A percentile compares a stretch with the other conserved stretches of the same genome.
Evolutionary conservation across 805 yeast species (phyloP).

Genomic region (Candida germanica): DNA sequence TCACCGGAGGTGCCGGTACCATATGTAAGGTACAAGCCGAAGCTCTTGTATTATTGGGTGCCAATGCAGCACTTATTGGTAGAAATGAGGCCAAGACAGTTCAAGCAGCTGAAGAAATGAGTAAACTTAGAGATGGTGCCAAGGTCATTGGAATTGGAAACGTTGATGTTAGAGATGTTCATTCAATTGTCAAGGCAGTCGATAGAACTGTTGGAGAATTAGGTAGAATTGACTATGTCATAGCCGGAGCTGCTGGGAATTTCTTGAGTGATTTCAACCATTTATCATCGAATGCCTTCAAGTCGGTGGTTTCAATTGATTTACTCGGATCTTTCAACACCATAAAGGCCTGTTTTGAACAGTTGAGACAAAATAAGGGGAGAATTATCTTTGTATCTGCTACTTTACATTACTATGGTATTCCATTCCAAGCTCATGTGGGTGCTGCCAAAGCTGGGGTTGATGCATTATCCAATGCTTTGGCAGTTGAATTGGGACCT

Average conservation of each 20-base stretch:
- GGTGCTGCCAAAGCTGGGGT: conserved; percentile 96
- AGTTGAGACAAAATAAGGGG: conserved; percentile 67
- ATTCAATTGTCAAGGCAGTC: conserved; percentile 61
- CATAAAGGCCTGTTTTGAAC: conserved; percentile 72
- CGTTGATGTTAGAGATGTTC: conserved; percentile 74
- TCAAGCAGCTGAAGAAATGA: conserved; percentile 64
- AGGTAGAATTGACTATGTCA: conserved; percentile 81
- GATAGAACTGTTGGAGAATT: conserved; percentile 59
- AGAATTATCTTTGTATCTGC: conserved; percentile 77
- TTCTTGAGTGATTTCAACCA: conserved; percentile 77
- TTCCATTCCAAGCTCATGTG: conserved; percentile 86
- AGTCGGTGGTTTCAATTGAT: conserved; percentile 83
- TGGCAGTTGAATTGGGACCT: conserved; percentile 92
- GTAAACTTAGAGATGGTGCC: conserved; percentile 53
- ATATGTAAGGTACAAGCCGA: conserved; percentile 88
- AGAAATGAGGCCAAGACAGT: conserved; percentile 67
- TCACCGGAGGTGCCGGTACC: conserved; percentile 97
- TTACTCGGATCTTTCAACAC: conserved; percentile 87
- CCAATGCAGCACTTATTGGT: conserved; percentile 83
- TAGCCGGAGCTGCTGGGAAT: conserved; percentile 97
- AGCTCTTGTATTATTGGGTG: conserved; percentile 79
- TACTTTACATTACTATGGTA: conserved; percentile 85
- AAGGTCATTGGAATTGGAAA: conserved; percentile 68
- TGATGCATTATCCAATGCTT: conserved; percentile 78
- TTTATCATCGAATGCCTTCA: conserved; percentile 82